A percentile compares a stretch with the other conserved stretches of the same genome.
These are phyloP conservation scores for Parastagonospora nodorum DNA, from an alignment of 2,329 filamentous ascomycete species.

Conservation along the genomic window DNA sequence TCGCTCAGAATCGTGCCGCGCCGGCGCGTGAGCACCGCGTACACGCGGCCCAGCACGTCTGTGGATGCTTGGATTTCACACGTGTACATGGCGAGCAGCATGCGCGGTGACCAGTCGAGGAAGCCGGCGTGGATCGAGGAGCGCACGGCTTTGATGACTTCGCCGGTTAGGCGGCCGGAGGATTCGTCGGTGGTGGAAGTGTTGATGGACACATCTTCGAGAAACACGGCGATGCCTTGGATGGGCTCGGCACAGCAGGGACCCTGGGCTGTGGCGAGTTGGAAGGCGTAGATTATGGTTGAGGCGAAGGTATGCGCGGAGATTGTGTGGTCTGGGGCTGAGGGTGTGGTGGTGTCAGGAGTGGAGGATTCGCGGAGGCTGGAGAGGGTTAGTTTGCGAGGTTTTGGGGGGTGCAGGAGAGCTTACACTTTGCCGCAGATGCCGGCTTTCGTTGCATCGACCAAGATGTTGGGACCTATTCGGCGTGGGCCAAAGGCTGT, in stretches of 20 bases:
- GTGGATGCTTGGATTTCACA: conserved; percentile 97
- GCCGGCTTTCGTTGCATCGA: conserved; percentile 77
- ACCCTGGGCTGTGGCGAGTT: conserved; percentile 85
- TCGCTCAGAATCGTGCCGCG: conserved; percentile 89
- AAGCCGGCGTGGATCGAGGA: conserved; percentile 84
- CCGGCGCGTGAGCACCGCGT: conserved; percentile 94
- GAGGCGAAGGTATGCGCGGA: conserved; percentile 76
- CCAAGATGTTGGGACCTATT: conserved; percentile 84
- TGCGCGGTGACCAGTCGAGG: conserved; percentile 93
- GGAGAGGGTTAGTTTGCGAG: conserved; percentile 9
- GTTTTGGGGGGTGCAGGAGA: neutral
- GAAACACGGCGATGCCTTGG: conserved; percentile 87
- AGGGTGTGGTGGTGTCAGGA: conserved; percentile 44
- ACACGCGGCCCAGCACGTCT: conserved; percentile 92
- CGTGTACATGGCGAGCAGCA: conserved; percentile 96
- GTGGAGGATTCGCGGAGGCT: conserved; percentile 35
- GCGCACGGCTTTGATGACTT: conserved; percentile 88
- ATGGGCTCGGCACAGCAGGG: conserved; percentile 92
- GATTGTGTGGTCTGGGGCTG: conserved; percentile 42
- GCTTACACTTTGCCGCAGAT: conserved; percentile 75
- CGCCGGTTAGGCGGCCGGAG: conserved; percentile 81
- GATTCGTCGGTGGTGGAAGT: conserved; percentile 56
- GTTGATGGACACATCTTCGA: conserved; percentile 76
- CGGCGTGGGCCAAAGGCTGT: conserved; percentile 87
- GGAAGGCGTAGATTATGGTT: conserved; percentile 92